Conservation (phyloP, 1,284 basidiomycete species). For the Ustilago sp. region DNA sequence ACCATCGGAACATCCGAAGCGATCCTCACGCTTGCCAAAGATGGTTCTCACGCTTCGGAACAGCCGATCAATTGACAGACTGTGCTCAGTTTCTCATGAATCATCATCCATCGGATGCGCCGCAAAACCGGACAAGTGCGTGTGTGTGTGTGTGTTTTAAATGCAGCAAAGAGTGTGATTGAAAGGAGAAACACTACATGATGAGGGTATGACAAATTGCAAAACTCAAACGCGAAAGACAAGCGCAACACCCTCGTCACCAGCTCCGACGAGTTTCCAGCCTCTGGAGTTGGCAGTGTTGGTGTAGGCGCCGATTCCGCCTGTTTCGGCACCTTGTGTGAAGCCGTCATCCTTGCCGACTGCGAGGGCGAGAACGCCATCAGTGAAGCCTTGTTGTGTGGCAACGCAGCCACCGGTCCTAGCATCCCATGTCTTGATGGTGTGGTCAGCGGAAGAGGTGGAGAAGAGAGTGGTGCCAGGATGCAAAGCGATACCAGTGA, state of each 20-base stretch:
- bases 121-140: background rate
- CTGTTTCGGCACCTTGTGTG: slow-evolving; percentile 68
- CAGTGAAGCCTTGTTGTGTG: slow-evolving; percentile 86
- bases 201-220: slow-evolving; percentile 25
- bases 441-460: slow-evolving; percentile 78
- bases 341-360: slow-evolving; percentile 72
- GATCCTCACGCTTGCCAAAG: background rate
- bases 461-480: slow-evolving; percentile 85
- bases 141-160: background rate
- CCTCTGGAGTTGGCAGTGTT: slow-evolving; percentile 50
- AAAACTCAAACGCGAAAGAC: slow-evolving; percentile 61
- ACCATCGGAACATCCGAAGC: slow-evolving; percentile 25
- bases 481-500: slow-evolving; percentile 71
- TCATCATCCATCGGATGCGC: slow-evolving; percentile 11
- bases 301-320: slow-evolving; percentile 63
- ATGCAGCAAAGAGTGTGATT: slow-evolving; percentile 13
- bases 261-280: slow-evolving; percentile 67
- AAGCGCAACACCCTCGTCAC: slow-evolving; percentile 68
- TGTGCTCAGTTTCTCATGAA: slow-evolving; percentile 1
- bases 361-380: slow-evolving; percentile 81
- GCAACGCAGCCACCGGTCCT: slow-evolving; percentile 83
- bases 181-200: background rate
- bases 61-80: background rate
- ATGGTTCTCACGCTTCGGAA: background rate
- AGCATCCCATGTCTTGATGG: slow-evolving; percentile 91